These are phyloP conservation scores for Phlyctochytrium bullatum DNA, from an alignment of 192 early-diverging fungal genomes.

Conservation along the genomic window DNA sequence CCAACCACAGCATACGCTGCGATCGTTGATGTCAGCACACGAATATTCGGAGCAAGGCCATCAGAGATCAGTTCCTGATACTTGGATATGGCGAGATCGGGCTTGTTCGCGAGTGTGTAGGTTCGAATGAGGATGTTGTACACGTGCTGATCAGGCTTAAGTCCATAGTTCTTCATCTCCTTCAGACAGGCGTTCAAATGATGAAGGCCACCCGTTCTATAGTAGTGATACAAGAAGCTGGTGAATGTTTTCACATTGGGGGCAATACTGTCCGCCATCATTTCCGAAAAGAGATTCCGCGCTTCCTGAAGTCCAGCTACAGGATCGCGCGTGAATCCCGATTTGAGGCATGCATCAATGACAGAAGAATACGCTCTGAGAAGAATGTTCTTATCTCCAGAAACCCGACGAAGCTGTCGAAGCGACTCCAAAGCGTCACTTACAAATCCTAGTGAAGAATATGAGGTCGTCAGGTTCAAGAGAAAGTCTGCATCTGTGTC, in stretches of 20 bases:
- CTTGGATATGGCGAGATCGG: constrained; percentile 10
- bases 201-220: constrained; percentile 17
- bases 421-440: neutral
- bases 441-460: neutral
- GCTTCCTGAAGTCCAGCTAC: neutral
- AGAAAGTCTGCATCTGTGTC: neutral
- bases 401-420: neutral
- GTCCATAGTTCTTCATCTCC: constrained; percentile 9
- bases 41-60: constrained; percentile 17
- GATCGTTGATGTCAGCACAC: constrained; percentile 13
- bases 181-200: constrained; percentile 6
- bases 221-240: constrained; percentile 13
- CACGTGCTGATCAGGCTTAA: constrained; percentile 23
- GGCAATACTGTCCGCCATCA: constrained; percentile 8
- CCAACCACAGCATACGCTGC: constrained; percentile 8
- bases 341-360: constrained; percentile 8
- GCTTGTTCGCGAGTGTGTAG: constrained; percentile 21
- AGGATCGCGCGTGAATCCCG: neutral
- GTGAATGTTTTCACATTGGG: constrained; percentile 23
- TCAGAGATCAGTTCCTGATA: constrained; percentile 23
- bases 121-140: constrained; percentile 29
- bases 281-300: neutral
- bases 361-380: constrained; percentile 7
- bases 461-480: neutral
- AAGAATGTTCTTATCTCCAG: constrained; percentile 8